A percentile compares a stretch with the other conserved stretches of the same genome.
These are phyloP conservation scores for Diutina sp. DNA, from an alignment of 1,139 yeast genomes.

Conservation along the genomic window DNA sequence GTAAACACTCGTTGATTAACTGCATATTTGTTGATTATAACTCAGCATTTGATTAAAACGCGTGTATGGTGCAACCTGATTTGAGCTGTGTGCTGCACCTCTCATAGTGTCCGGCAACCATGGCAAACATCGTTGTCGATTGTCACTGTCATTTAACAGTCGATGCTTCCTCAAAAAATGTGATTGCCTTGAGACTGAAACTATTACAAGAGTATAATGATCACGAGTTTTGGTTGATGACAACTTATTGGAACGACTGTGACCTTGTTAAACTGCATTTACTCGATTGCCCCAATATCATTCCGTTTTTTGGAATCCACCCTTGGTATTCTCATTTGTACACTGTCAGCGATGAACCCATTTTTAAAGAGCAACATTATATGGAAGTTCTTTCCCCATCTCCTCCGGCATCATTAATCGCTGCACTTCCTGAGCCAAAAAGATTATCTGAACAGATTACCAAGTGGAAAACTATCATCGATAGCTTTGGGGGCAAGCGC, in stretches of 20 bases:
- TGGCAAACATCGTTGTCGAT: neutral
- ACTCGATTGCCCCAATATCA: constrained; percentile 11
- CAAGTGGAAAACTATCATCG: constrained; percentile 9
- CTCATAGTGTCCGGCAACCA: neutral
- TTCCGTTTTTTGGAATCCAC: constrained; percentile 72
- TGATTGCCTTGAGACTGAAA: neutral
- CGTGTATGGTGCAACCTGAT: neutral
- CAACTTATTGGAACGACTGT: neutral
- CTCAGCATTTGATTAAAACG: neutral
- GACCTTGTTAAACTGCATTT: neutral
- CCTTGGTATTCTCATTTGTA: constrained; percentile 82
- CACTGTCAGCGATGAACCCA: constrained; percentile 11
- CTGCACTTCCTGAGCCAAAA: constrained; percentile 50
- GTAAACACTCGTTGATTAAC: too few relatives aligned
- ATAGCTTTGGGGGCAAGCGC: constrained; percentile 8
- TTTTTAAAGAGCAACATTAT: constrained; percentile 40
- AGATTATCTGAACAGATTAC: constrained; percentile 24
- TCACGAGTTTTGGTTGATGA: neutral
- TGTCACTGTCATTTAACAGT: neutral
- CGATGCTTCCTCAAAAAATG: neutral
- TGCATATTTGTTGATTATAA: neutral
- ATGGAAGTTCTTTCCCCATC: constrained; percentile 30
- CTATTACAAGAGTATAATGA: neutral
- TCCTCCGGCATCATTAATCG: constrained; percentile 28
- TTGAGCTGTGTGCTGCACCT: neutral